Evolutionary conservation across 2,329 filamentous ascomycete species (phyloP).

Genomic region (Lasiodiplodia sp.): DNA sequence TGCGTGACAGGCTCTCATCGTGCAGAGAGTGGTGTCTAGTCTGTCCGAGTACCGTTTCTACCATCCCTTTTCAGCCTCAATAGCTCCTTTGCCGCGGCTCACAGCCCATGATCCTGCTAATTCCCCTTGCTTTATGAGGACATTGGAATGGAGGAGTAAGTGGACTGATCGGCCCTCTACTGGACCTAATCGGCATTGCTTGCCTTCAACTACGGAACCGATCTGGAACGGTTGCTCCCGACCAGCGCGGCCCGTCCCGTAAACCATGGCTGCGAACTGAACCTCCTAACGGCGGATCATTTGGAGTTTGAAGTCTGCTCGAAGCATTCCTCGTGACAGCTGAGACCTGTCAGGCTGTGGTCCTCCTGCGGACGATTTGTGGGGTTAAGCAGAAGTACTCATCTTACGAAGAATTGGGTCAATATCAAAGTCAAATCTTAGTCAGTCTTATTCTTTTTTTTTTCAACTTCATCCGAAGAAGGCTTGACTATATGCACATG

Average conservation of each 20-base stretch:
- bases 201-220: neutral
- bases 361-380: neutral
- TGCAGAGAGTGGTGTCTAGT: too few relatives aligned
- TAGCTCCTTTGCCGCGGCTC: neutral
- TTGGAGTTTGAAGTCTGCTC: neutral
- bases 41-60: neutral
- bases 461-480: neutral
- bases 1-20: too few relatives aligned
- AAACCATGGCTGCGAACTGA: neutral
- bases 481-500: neutral
- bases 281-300: neutral
- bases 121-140: conserved; percentile 3
- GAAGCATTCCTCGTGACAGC: neutral
- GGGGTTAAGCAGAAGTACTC: neutral
- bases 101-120: neutral
- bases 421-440: neutral
- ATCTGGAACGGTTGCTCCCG: neutral
- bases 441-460: neutral
- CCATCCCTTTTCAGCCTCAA: neutral
- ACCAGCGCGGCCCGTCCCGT: conserved; percentile 14
- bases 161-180: neutral
- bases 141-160: neutral
- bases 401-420: neutral
- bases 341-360: neutral
- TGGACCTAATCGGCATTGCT: neutral